Evolutionary conservation across 805 yeast genomes (phyloP), one percentile per base, ranked within the genome.

Genomic region (Hanseniaspora lindneri): DNA sequence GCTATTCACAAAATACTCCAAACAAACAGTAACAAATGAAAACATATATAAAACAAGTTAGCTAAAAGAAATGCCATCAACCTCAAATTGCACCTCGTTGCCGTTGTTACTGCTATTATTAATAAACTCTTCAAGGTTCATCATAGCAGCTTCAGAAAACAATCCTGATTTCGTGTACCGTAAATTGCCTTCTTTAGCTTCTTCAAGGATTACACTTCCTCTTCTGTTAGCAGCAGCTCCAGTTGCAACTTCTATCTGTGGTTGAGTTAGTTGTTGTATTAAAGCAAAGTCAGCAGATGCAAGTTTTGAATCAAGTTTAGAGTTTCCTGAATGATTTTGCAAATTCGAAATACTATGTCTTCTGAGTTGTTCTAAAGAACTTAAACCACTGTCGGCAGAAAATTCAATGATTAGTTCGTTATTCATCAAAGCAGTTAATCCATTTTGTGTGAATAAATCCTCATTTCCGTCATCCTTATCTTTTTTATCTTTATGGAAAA

Each of bases 161-260:
- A 83, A 64, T 4, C 94, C 94, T 53, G 77, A 75, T 56, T 76
- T 81, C 0, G 94, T 83, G 17, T 80, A 77, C 53, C 89, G 68
- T 55, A 77, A 67, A 10, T 88, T 88, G 59, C 83, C 89, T 9
- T 77, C 74, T 8, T 79, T 80, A 3, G 92, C 88, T 56, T 82
- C 92, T 1, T 71, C 81, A 47, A 77, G 72, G 51, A 84, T 78
- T 42, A 83, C 69, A 27, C 49, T 44, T 2, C 33, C 49, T 60
- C 87, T 72, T 56, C 77, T 61, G 59, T 41, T 54, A 51, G 49
- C 50, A 54, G 28, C 37, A 17, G 43, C 44, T 44, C 14, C 14
- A 16, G 19, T 7, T n/a, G 6, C 3, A 29, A 19, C 16, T 44
- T 30, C 10, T 51, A 21, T 60, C 60, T 1, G 59, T 51, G 19